Base-by-base conservation (phyloP, 352 stramenopile genomes). In the Salisapilia sapeloensis region DNA sequence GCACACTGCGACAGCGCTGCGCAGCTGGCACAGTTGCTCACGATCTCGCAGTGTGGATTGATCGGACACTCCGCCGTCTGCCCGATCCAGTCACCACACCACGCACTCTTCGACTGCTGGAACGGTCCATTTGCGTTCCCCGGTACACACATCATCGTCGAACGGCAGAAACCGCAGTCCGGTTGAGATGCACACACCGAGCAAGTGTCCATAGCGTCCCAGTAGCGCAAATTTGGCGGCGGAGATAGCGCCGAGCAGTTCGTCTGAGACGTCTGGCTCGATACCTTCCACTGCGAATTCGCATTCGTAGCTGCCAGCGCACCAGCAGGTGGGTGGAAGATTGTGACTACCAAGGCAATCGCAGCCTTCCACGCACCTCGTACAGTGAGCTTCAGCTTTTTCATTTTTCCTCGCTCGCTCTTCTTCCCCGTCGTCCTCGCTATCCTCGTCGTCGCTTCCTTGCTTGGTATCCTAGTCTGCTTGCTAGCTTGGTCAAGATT, bases 121-220 rank as follows among this genome's bases (percentile, higher is more conserved):
- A 50, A 50, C 13, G 60, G 70, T 5, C 65, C 77, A 11, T 55
- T 43, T n/a, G 56, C 44, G 22, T 58, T 58, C n/a, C 85, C 82
- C 3, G 48, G 42, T 15, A 78, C 42, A 46, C 86, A 96, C 37
- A 52, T 70, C 44, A 96, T 62, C n/a, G 82, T 95, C 32, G 79
- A 93, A 30, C 83, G 53, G 42, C 86, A 96, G 39, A 83, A 96
- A 2, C 86, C 86, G 35, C 85, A 96, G 9, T 58, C 53, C 8
- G 49, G 38, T 27, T 65, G 53, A 6, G 48, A 39, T 21, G 81
- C 43, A 35, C 85, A 96, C 11, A 45, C 36, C 14, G 55, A 52
- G 54, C 84, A 96, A n/a, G 49, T 43, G 16, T 54, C 52, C 60
- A 78, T 75, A 21, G 60, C 60, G 10, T 59, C 41, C 71, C 66